A percentile compares a stretch with the other conserved stretches of the same genome.
These are phyloP conservation scores for Dioscorea zingiberensis DNA, from an alignment of 106 monocot species.

Conservation along the genomic window DNA sequence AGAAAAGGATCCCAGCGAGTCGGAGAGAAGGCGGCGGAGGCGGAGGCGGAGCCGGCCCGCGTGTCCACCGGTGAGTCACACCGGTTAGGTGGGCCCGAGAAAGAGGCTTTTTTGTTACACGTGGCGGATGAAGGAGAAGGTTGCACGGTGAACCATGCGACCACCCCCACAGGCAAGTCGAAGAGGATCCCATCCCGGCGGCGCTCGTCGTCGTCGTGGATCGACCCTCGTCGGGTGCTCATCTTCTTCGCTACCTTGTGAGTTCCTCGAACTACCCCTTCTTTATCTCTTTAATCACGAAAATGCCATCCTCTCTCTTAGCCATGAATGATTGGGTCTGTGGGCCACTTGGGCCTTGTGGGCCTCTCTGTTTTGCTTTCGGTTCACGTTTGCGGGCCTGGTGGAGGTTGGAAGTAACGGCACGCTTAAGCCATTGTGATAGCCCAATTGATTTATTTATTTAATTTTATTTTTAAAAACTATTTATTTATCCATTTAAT, in stretches of 20 bases:
- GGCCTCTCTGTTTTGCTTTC: neutral
- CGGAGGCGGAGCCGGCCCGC: neutral
- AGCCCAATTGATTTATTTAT: too few relatives aligned
- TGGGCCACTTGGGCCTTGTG: neutral
- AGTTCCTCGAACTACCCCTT: neutral
- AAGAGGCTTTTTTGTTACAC: neutral
- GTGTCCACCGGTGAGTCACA: neutral
- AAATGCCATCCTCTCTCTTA: neutral
- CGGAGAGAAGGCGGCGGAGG: neutral
- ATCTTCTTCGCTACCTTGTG: conserved; percentile 9
- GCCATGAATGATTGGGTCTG: neutral
- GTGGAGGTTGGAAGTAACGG: neutral
- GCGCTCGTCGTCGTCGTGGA: neutral
- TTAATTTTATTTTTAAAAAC: neutral
- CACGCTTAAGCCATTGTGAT: neutral
- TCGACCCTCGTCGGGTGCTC: conserved; percentile 4
- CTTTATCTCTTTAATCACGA: neutral
- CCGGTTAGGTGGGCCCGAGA: neutral
- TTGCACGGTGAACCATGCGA: neutral
- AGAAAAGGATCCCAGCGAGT: conserved; percentile 6
- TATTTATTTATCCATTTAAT: neutral
- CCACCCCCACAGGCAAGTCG: neutral
- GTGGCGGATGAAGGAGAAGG: conserved; percentile 1
- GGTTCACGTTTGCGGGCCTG: neutral
- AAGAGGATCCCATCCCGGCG: neutral